A percentile compares a stretch with the other conserved stretches of the same genome.
These are phyloP conservation scores for Dunaliella sp. DNA, from an alignment of 139 green algal species.

Conservation along the genomic window DNA sequence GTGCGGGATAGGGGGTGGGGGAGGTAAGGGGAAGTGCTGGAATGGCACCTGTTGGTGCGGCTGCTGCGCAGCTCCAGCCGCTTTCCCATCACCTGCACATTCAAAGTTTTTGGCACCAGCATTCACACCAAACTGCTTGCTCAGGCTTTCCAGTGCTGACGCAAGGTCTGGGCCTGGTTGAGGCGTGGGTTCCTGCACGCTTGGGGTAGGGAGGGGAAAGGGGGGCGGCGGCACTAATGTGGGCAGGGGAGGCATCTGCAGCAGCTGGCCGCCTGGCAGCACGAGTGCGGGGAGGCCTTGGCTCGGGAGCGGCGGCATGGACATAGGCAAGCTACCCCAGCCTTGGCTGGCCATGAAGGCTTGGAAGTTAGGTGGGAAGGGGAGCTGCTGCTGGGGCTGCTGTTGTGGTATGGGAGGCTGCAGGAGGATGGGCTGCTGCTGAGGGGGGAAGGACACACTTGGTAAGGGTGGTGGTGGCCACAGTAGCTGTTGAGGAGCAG, in stretches of 20 bases:
- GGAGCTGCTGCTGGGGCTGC: background rate
- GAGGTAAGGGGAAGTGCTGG: background rate
- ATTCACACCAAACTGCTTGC: background rate
- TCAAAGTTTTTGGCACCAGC: background rate
- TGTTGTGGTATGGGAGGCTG: background rate
- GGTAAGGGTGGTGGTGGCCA: background rate
- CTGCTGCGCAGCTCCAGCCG: background rate
- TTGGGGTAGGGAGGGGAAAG: background rate
- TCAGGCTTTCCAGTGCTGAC: background rate
- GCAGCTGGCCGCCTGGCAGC: background rate
- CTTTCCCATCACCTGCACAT: background rate
- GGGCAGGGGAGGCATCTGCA: background rate
- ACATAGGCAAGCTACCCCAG: background rate
- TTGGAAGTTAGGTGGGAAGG: background rate
- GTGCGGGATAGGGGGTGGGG: background rate
- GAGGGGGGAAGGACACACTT: background rate
- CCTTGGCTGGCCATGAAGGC: background rate
- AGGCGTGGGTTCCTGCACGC: background rate
- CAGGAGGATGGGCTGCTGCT: background rate
- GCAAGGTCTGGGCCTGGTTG: background rate
- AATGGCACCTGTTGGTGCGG: background rate
- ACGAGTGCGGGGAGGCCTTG: background rate
- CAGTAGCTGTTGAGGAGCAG: background rate
- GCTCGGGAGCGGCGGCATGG: background rate
- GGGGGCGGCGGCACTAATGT: background rate